Percentiles rank a stretch among this genome's conserved stretches.
Conservation (phyloP, 139 green algal genomes). For the Limnomonas spitsbergensis region DNA sequence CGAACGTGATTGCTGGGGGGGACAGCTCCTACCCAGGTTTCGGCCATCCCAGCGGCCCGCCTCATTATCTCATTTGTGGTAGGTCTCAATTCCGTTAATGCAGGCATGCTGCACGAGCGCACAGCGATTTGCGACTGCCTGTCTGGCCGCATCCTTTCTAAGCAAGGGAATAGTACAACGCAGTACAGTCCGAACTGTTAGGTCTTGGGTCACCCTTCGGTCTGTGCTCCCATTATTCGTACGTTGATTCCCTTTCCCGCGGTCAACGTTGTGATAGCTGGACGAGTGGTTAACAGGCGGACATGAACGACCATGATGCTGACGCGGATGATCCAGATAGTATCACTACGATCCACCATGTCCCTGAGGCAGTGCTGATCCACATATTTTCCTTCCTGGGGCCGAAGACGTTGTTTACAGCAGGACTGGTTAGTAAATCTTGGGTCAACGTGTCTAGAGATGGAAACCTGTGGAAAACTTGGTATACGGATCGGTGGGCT, state of each 20-base stretch:
- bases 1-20: background rate
- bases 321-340: too few relatives aligned
- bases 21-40: background rate
- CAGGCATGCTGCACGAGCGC: too few relatives aligned
- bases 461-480: background rate
- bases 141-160: too few relatives aligned
- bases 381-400: background rate
- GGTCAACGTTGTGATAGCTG: too few relatives aligned
- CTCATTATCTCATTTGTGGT: background rate
- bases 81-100: background rate
- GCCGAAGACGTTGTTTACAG: background rate
- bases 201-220: too few relatives aligned
- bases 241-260: too few relatives aligned
- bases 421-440: background rate
- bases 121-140: too few relatives aligned
- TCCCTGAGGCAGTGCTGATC: background rate
- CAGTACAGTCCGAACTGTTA: too few relatives aligned
- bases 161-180: too few relatives aligned
- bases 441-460: background rate
- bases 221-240: too few relatives aligned
- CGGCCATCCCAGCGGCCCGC: background rate
- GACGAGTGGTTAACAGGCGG: too few relatives aligned
- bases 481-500: background rate
- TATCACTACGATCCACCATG: background rate
- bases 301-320: too few relatives aligned